Conservation (phyloP, 2,329 filamentous ascomycete genomes). For the Fusarium tupiense region DNA sequence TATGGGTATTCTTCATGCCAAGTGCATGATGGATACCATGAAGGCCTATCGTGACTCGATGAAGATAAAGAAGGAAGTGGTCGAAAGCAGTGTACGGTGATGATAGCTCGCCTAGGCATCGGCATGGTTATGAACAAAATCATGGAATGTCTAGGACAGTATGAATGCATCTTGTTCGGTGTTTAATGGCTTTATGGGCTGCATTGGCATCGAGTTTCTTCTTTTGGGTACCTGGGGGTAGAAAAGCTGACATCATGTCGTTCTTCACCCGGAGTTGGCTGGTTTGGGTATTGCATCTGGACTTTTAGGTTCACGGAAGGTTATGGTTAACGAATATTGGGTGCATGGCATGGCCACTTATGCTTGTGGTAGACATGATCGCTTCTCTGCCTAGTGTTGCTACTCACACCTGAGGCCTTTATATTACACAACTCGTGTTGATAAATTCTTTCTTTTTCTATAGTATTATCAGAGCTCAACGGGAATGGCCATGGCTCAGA, state of each 20-base stretch:
- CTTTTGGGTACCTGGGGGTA: neutral
- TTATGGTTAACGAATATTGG: neutral
- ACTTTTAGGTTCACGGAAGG: neutral
- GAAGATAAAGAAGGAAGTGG: conserved; percentile 16
- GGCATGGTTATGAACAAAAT: neutral
- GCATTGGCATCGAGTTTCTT: conserved; percentile 1
- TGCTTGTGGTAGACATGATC: neutral
- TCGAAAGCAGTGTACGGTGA: neutral
- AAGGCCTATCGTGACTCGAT: conserved; percentile 34
- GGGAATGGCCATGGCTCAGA: neutral
- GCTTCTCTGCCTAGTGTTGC: neutral
- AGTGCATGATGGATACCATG: conserved; percentile 56
- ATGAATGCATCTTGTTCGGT: conserved; percentile 20
- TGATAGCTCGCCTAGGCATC: neutral
- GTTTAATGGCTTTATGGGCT: neutral
- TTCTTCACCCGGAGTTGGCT: conserved; percentile 8
- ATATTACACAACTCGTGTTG: neutral
- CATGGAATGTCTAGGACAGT: neutral
- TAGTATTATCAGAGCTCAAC: neutral
- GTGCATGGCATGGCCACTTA: neutral
- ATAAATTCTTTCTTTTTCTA: neutral
- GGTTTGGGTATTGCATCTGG: neutral
- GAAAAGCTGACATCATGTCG: neutral
- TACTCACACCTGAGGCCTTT: neutral
- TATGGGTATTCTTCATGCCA: conserved; percentile 62